Evolutionary conservation across 2,329 filamentous ascomycete species (phyloP).

Genomic region (Colletotrichum noveboracense): DNA sequence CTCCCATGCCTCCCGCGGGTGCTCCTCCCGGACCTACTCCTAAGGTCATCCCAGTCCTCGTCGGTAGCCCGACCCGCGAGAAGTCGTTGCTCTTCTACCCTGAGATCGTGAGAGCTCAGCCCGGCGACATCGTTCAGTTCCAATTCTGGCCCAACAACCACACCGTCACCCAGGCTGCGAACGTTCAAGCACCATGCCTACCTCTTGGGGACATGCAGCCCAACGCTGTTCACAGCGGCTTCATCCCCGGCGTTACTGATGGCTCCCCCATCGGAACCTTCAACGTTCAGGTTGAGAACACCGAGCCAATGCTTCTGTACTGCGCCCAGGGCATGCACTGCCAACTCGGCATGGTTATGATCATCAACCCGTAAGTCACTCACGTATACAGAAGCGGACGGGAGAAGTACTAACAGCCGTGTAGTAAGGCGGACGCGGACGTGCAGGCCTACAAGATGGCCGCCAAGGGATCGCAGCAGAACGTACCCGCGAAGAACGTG

Average conservation of each 20-base stretch:
- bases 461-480: not conserved
- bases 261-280: constrained; percentile 47
- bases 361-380: constrained; percentile 49
- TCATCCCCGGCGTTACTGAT: constrained; percentile 41
- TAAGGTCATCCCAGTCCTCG: constrained; percentile 52
- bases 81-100: constrained; percentile 47
- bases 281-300: constrained; percentile 48
- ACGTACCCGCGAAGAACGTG: constrained; percentile 16
- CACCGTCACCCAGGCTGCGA: constrained; percentile 45
- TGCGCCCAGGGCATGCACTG: constrained; percentile 55
- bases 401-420: not conserved
- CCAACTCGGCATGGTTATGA: constrained; percentile 54
- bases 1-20: not conserved
- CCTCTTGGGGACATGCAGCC: constrained; percentile 38
- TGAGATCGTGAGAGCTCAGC: constrained; percentile 35
- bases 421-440: constrained; percentile 11
- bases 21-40: not conserved
- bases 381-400: too few relatives aligned
- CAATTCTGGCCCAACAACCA: constrained; percentile 49
- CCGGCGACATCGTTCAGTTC: constrained; percentile 46
- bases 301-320: constrained; percentile 54
- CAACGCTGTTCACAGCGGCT: constrained; percentile 42
- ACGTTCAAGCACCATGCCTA: constrained; percentile 48
- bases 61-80: constrained; percentile 58
- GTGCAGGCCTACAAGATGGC: constrained; percentile 5